Base-by-base conservation (phyloP, 495 filamentous ascomycete species). In the Podospora anserina region DNA sequence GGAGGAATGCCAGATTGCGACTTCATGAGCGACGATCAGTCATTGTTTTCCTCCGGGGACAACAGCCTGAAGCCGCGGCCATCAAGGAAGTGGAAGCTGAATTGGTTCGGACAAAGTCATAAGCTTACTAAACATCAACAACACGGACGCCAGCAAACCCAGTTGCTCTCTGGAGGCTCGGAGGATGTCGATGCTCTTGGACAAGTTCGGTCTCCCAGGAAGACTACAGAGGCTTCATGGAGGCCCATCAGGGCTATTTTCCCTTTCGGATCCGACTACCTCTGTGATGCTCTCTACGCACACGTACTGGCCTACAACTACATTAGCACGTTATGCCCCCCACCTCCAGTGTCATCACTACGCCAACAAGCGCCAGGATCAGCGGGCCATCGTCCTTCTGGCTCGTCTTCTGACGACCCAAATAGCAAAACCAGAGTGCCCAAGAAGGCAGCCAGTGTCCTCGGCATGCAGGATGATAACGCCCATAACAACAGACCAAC, bases 301-400 rank as follows among this genome's bases (percentile, higher is more conserved):
- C 84, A 88, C 54, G 70, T 91, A 23, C 80, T 90, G 20, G 88
- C 86, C 0, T 86, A 85, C 66, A 89, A 89, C 69, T 89, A 89
- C 73, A 75, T 89, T 30, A 76, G 81, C 66, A 82, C 80, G 6
- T 69, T 84, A 27, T 80, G 77, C 63, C 73, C 75, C 18, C 74
- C 71, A 28, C 69, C 67, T 0, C 34, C 7, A 62, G 23, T 44
- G 44, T 5, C 15, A 16, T 34, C 64, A 32, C 20, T 18, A 16
- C 60, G 68, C 68, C 32, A 66, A 63, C 49, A 66, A 39, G 6
- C 4, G n/a, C 5, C 55, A 20, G 55, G 19, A 11, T 58, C 23
- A 5, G n/a, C 4, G 5, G 55, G 55, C 19, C 55, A 58, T 70
- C 44, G 26, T 20, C 56, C 69, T 6, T 56, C 73, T 2, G 67